phyloP scores from a whole-genome alignment of 2,329 filamentous ascomycete genomes.

The Fusarium nematophilum region DNA sequence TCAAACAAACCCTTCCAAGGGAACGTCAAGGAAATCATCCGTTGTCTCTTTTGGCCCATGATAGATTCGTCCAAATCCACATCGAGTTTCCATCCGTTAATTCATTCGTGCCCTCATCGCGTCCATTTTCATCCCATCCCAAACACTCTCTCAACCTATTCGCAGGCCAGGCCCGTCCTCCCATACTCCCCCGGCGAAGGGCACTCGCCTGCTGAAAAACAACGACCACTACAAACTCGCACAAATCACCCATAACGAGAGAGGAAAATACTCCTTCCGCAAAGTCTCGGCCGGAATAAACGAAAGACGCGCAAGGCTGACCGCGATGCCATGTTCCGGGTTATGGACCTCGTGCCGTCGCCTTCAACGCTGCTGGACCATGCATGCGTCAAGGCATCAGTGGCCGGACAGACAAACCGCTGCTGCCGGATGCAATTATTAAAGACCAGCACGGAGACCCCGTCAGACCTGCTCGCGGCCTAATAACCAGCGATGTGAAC shows the following conservation, averaged over 20 bases:
- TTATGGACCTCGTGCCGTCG: not conserved
- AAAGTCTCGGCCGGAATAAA: slow-evolving; percentile 27
- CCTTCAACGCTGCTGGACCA: slow-evolving; percentile 2
- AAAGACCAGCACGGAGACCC: slow-evolving; percentile 21
- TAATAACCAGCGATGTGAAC: slow-evolving; percentile 30
- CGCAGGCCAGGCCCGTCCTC: slow-evolving; percentile 24
- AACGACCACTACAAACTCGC: slow-evolving; percentile 22
- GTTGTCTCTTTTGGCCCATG: slow-evolving; percentile 43
- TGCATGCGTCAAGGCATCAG: slow-evolving; percentile 10
- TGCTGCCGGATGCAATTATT: slow-evolving; percentile 32
- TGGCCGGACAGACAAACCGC: slow-evolving; percentile 3
- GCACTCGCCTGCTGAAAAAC: slow-evolving; percentile 24
- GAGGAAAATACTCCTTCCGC: slow-evolving; percentile 21
- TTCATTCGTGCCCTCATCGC: slow-evolving; percentile 43
- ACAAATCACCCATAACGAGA: slow-evolving; percentile 25
- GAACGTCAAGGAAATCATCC: slow-evolving; percentile 34
- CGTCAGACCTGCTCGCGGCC: slow-evolving; percentile 22
- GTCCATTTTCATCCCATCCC: slow-evolving; percentile 34
- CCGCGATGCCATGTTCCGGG: slow-evolving; percentile 4
- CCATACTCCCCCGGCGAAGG: slow-evolving; percentile 21
- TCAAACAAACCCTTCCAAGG: slow-evolving; percentile 14
- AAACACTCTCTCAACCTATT: slow-evolving; percentile 36
- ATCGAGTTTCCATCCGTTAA: slow-evolving; percentile 40
- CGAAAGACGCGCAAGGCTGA: slow-evolving; percentile 16
- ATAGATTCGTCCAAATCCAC: slow-evolving; percentile 43